Percentiles rank a stretch among this genome's conserved stretches.
Evolutionary conservation across 495 filamentous ascomycete genomes (phyloP).

Genomic region (Parathielavia appendiculata): DNA sequence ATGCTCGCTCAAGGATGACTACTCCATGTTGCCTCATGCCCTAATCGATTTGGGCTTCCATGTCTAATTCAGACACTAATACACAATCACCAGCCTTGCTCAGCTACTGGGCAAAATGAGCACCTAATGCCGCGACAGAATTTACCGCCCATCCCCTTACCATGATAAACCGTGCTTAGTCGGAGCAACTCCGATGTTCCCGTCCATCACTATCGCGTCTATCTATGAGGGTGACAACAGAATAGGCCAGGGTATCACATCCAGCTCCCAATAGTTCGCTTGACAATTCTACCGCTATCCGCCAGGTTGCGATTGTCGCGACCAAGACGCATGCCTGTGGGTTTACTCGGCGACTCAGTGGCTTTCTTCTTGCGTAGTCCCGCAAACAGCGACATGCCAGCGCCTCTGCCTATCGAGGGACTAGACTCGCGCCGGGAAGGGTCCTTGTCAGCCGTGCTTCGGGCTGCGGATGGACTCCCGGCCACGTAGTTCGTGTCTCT

Average conservation of each 20-base stretch:
- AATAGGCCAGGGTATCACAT: background rate
- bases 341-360: constrained; percentile 15
- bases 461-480: constrained; percentile 33
- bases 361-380: constrained; percentile 17
- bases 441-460: constrained; percentile 5
- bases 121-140: no score
- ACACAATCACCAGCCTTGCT: no score
- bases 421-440: constrained; percentile 14
- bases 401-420: constrained; percentile 7
- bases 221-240: background rate
- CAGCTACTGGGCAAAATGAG: no score
- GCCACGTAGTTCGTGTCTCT: constrained; percentile 41
- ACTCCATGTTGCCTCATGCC: no score
- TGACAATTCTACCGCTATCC: background rate
- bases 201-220: background rate
- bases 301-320: constrained; percentile 1
- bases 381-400: constrained; percentile 14
- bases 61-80: no score
- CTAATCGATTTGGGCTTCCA: no score
- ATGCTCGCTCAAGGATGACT: no score
- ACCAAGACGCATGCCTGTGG: constrained; percentile 4
- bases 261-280: constrained; percentile 6
- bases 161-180: no score
- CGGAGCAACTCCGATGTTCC: no score
- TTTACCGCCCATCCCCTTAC: no score